Conservation (phyloP, 495 filamentous ascomycete genomes). For the Arthonia radiata region DNA sequence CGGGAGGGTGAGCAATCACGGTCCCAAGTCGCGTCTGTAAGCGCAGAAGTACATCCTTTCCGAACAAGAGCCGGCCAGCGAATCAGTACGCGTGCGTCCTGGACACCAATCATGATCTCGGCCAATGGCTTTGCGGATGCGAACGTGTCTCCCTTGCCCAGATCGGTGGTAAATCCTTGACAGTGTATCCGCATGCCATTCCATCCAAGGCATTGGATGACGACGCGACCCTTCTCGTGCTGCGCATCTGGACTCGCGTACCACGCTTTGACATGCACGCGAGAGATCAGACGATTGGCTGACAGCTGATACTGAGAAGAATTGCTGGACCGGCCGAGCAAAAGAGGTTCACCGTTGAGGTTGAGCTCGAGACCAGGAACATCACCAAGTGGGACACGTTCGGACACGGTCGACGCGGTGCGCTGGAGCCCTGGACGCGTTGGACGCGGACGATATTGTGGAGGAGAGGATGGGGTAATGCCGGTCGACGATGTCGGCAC, state of each 20-base stretch:
- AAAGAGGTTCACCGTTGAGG: slow-evolving; percentile 54
- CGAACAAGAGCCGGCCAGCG: slow-evolving; percentile 52
- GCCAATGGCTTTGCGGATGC: slow-evolving; percentile 69
- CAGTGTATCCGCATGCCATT: slow-evolving; percentile 88
- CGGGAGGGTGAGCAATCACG: slow-evolving; percentile 22
- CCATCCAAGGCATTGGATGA: slow-evolving; percentile 81
- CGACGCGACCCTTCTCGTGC: slow-evolving; percentile 39
- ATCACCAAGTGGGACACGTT: slow-evolving; percentile 61
- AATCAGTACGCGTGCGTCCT: slow-evolving; percentile 70
- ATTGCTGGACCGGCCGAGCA: slow-evolving; percentile 80
- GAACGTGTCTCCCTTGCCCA: slow-evolving; percentile 74
- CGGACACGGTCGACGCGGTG: slow-evolving; percentile 43
- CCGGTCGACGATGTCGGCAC: slow-evolving; percentile 83
- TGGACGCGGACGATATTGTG: slow-evolving; percentile 16
- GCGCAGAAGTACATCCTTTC: slow-evolving; percentile 33
- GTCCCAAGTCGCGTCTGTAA: slow-evolving; percentile 46
- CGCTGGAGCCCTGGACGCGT: slow-evolving; percentile 30
- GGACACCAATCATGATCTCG: slow-evolving; percentile 89
- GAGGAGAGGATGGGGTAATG: slow-evolving; percentile 73
- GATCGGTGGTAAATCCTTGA: slow-evolving; percentile 62
- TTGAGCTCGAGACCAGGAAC: slow-evolving; percentile 59
- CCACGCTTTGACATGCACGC: slow-evolving; percentile 70
- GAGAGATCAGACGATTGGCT: slow-evolving; percentile 70
- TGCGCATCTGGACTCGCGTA: slow-evolving; percentile 40
- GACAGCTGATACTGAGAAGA: slow-evolving; percentile 82